Evolutionary conservation across 306 rosid genomes (phyloP).

Genomic region (apple (Malus domestica)): DNA sequence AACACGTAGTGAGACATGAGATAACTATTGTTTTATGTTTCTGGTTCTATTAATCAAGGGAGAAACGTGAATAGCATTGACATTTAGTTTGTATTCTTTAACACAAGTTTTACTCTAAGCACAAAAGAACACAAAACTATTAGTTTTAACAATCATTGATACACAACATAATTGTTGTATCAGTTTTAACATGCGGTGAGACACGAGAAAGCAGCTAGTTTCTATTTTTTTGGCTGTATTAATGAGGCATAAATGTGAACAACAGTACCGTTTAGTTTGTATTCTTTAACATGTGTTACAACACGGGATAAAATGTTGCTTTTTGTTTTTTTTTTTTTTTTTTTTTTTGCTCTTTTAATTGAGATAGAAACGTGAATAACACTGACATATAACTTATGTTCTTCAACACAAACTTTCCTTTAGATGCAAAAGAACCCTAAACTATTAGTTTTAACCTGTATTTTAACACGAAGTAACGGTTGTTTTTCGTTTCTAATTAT

Average conservation of each 20-base stretch:
- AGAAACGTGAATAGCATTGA: not conserved
- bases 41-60: not conserved
- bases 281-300: not conserved
- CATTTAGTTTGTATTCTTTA: not conserved
- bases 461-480: not conserved
- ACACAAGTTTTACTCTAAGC: not conserved
- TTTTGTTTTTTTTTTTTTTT: not conserved
- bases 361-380: not conserved
- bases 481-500: not conserved
- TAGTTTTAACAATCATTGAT: not conserved
- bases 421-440: not conserved
- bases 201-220: not conserved
- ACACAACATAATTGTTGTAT: not conserved
- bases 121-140: not conserved
- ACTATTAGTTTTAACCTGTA: not conserved
- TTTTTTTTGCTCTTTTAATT: not conserved
- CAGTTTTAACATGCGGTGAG: not conserved
- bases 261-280: not conserved
- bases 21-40: not conserved
- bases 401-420: not conserved
- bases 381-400: not conserved
- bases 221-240: not conserved
- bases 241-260: not conserved
- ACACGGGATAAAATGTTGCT: not conserved
- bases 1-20: not conserved